A percentile compares a stretch with the other conserved stretches of the same genome.
These are phyloP conservation scores for Papiliotrema nemorosa DNA, from an alignment of 1,284 basidiomycete species.

Conservation along the genomic window DNA sequence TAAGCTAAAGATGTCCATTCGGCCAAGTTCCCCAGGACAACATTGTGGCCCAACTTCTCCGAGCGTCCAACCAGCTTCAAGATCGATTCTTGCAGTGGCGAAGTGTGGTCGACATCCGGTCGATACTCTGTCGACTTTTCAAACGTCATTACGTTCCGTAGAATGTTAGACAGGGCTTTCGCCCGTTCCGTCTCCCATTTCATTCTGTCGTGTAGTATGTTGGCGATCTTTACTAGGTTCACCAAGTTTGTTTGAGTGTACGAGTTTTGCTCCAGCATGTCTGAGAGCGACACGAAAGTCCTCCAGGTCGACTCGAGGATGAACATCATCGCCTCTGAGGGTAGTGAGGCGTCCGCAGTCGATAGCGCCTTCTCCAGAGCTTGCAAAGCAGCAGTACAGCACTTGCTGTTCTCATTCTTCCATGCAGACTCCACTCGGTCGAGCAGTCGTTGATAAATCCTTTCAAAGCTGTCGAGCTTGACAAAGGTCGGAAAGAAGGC, in stretches of 20 bases:
- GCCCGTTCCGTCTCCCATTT: slow-evolving; percentile 58
- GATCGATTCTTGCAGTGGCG: slow-evolving; percentile 76
- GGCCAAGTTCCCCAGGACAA: slow-evolving; percentile 75
- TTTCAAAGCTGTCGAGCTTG: slow-evolving; percentile 65
- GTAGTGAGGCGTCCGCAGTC: not conserved
- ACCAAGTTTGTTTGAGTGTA: slow-evolving; percentile 87
- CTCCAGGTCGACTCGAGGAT: slow-evolving; percentile 62
- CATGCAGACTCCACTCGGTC: slow-evolving; percentile 66
- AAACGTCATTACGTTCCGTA: slow-evolving; percentile 80
- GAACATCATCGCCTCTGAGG: slow-evolving; percentile 23
- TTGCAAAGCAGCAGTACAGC: slow-evolving; percentile 73
- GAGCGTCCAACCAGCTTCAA: slow-evolving; percentile 60
- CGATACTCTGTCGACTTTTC: slow-evolving; percentile 76
- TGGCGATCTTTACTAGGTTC: slow-evolving; percentile 49
- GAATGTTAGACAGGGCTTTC: slow-evolving; percentile 65
- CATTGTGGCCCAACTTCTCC: slow-evolving; percentile 59
- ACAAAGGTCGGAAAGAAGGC: slow-evolving; percentile 73
- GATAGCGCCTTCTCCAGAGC: slow-evolving; percentile 73
- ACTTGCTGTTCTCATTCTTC: slow-evolving; percentile 61
- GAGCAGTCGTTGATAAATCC: slow-evolving; percentile 70
- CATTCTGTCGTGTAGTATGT: slow-evolving; percentile 29
- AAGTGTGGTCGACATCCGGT: slow-evolving; percentile 76
- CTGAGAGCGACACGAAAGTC: slow-evolving; percentile 66
- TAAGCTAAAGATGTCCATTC: slow-evolving; percentile 83
- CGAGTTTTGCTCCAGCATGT: slow-evolving; percentile 53